Percentiles rank a stretch among this genome's conserved stretches.
Conservation (phyloP, 1,139 yeast genomes). For the Eremothecium coryli region DNA sequence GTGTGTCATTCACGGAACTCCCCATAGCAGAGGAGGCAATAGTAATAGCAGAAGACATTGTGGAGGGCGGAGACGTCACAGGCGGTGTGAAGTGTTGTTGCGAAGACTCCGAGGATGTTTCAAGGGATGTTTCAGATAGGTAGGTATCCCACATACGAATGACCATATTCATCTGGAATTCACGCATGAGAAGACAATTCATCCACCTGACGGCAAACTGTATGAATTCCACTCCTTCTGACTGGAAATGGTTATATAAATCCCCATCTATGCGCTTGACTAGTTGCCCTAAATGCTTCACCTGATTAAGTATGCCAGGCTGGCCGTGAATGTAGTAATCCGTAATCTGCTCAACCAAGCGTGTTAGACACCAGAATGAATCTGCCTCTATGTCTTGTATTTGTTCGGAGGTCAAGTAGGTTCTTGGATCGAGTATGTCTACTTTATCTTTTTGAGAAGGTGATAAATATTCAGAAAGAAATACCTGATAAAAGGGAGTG, state of each 20-base stretch:
- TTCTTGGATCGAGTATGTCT: slow-evolving; percentile 52
- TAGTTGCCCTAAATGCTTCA: slow-evolving; percentile 65
- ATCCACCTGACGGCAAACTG: slow-evolving; percentile 98
- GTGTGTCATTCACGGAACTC: slow-evolving; percentile 8
- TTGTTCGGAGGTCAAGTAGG: slow-evolving; percentile 44
- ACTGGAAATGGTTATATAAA: slow-evolving; percentile 62
- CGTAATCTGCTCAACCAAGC: slow-evolving; percentile 84
- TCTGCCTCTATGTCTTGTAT: slow-evolving; percentile 76
- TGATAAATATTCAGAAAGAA: slow-evolving; percentile 56
- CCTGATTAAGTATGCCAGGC: slow-evolving; percentile 93
- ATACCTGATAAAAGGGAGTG: slow-evolving; percentile 89
- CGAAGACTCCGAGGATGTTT: slow-evolving; percentile 18
- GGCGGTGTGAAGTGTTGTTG: background rate
- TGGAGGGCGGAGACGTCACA: slow-evolving; percentile 2
- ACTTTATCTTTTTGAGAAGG: slow-evolving; percentile 34
- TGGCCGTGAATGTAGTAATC: slow-evolving; percentile 97
- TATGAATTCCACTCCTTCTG: slow-evolving; percentile 80
- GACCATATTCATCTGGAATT: slow-evolving; percentile 64
- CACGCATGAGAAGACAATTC: slow-evolving; percentile 96
- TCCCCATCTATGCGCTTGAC: slow-evolving; percentile 72
- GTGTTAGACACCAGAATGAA: slow-evolving; percentile 91
- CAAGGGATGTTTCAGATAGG: slow-evolving; percentile 57
- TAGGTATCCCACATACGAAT: slow-evolving; percentile 98
- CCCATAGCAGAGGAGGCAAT: slow-evolving; percentile 7
- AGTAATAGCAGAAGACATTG: slow-evolving; percentile 6